Evolutionary conservation across 345 rosid species (phyloP), one percentile per base, ranked within the genome.

Genomic region (Acer saccharum): DNA sequence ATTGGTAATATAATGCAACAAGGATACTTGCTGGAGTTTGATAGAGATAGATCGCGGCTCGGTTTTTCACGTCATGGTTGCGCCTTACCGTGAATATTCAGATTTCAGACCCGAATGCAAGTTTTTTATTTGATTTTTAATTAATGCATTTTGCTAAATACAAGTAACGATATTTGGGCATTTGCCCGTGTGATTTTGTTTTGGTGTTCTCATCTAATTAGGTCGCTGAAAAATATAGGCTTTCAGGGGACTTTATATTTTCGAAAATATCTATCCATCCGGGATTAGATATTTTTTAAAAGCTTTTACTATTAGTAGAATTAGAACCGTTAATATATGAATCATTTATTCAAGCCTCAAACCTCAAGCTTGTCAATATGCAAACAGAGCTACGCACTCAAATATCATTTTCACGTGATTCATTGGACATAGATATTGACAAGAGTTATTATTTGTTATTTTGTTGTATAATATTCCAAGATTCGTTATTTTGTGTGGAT

Each of bases 1-100:
- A 83, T 94, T 2, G 98, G 98, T 83, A 94, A 94, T 79, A 85
- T 94, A 73, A 91, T 93, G 98, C 98, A 94, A 67, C 98, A 94
- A 86, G 98, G 98, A 21, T 94, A 80, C 77, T 78, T 94, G 84
- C 83, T 91, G 65, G 96, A 93, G 83, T 94, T 93, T 71, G 97
- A 94, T 72, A 83, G 85, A 68, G 93, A 87, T 81, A 78, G 77
- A 78, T 93, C 97, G 71, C 81, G 87, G 88, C 84, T 94, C 66
- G 97, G 97, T 43, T 93, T 92, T 77, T 84, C 97, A 74, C 97
- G 90, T 21, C 91, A 84, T 13, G 95, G 94, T 12, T 94, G 98
- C 68, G 87, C 85, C 23, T 10, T 71, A n/a, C 80, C 46, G 0
- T 35, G 39, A 35, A 35, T 35, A 86, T n/a, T 87, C 80, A 78